Base-by-base conservation (phyloP, 2,329 filamentous ascomycete genomes). In the Tolypocladium guangdongense region DNA sequence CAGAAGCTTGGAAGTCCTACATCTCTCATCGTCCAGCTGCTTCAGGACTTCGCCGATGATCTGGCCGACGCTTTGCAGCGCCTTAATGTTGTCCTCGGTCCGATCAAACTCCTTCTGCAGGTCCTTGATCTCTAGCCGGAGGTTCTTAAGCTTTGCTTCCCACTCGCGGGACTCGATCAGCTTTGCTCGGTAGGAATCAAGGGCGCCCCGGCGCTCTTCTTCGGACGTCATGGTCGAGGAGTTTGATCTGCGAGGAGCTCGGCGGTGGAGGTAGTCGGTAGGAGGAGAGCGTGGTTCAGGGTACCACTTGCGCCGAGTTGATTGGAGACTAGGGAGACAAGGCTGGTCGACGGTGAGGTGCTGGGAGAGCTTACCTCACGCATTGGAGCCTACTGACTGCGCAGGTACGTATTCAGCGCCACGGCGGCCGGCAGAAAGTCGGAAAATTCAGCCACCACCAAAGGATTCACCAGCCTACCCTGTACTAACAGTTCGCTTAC, bases 31-130 rank as follows among this genome's bases (percentile, higher is more conserved):
- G 68, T 99, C 93, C 59, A 99, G 81, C 77, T 99, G 95, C 78
- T 99, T 99, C 67, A 99, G 76, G 57, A 99, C 95, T 74, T 99
- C 93, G 64, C 93, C 93, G 71, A 99, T 97, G 72, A 99, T 99
- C 76, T 99, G 93, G 50, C 93, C 93, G 53, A 99, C 93, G 71
- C 93, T 97, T 77, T 99, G 93, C 66, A 99, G 77, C 61, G 93
- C 93, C 78, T 99, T 99, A 79, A 99, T 97, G 76, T 97, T 97
- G 61, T 99, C 95, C 70, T 99, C 93, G 52, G 93, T 97, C 62
- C 92, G 84, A 70, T 99, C 92, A 66, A 91, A 99, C 64, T 97
- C 91, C 67, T 88, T 90, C 69, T 96, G 90, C 53, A 97, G 74
- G 56, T 87, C 90, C 77, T 97, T 99, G 72, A 99, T 96, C 63